Conservation (phyloP, 345 rosid species). For the Citrus inodora region DNA sequence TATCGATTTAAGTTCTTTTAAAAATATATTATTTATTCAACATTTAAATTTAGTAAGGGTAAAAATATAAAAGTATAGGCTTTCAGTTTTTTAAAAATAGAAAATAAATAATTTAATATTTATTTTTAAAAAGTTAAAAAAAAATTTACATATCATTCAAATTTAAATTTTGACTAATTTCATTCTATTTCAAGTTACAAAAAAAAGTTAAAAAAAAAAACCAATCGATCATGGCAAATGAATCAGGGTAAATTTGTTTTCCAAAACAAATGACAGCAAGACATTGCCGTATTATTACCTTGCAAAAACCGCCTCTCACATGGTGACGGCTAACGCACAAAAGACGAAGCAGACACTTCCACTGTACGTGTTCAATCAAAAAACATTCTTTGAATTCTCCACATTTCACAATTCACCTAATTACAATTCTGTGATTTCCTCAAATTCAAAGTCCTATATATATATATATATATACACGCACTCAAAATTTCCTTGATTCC, state of each 20-base stretch:
- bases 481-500: neutral
- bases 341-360: neutral
- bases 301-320: neutral
- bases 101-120: no score
- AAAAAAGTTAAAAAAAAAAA: no score
- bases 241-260: neutral
- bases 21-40: no score
- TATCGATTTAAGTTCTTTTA: no score
- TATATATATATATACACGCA: no score
- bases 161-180: no score
- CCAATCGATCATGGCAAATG: no score
- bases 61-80: no score
- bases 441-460: neutral
- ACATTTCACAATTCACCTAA: neutral
- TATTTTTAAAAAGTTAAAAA: no score
- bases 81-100: rapidly evolving
- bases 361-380: neutral
- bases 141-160: no score
- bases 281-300: neutral
- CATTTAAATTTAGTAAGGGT: no score
- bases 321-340: neutral
- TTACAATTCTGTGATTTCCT: neutral
- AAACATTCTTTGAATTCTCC: neutral
- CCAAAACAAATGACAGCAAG: neutral
- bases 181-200: no score